These are phyloP conservation scores for Linum trigynum DNA, from an alignment of 345 rosid genomes.

Conservation along the genomic window DNA sequence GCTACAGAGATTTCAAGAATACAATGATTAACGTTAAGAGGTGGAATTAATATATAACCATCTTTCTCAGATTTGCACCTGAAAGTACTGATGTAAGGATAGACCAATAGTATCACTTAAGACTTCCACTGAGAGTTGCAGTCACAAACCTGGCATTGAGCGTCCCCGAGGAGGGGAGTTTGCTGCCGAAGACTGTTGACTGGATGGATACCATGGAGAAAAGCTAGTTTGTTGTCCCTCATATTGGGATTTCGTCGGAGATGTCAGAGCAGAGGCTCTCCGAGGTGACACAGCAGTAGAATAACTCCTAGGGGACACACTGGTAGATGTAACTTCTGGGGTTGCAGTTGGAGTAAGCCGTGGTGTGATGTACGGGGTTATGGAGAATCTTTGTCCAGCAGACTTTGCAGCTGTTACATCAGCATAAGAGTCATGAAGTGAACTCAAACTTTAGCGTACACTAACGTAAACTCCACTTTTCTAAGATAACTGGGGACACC, in stretches of 20 bases:
- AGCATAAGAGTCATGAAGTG: neutral
- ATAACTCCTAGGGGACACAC: constrained; percentile 62
- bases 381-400: constrained; percentile 45
- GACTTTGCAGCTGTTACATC: constrained; percentile 38
- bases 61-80: neutral
- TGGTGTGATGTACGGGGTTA: constrained; percentile 78
- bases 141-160: constrained; percentile 52
- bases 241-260: constrained; percentile 55
- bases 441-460: neutral
- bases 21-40: constrained; percentile 9
- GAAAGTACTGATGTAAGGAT: neutral
- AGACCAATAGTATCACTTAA: too few species aligned
- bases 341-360: constrained; percentile 74
- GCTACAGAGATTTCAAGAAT: constrained; percentile 22
- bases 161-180: constrained; percentile 82
- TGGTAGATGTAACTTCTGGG: constrained; percentile 57
- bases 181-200: constrained; percentile 86
- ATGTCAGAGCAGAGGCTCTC: constrained; percentile 48
- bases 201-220: constrained; percentile 75
- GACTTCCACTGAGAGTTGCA: neutral
- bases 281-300: constrained; percentile 64
- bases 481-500: neutral
- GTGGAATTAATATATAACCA: neutral
- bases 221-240: constrained; percentile 33
- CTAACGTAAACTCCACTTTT: neutral